Evolutionary conservation across 1,139 yeast species (phyloP), one percentile per base, ranked within the genome.

Genomic region (Blastobotrys petasosporus): DNA sequence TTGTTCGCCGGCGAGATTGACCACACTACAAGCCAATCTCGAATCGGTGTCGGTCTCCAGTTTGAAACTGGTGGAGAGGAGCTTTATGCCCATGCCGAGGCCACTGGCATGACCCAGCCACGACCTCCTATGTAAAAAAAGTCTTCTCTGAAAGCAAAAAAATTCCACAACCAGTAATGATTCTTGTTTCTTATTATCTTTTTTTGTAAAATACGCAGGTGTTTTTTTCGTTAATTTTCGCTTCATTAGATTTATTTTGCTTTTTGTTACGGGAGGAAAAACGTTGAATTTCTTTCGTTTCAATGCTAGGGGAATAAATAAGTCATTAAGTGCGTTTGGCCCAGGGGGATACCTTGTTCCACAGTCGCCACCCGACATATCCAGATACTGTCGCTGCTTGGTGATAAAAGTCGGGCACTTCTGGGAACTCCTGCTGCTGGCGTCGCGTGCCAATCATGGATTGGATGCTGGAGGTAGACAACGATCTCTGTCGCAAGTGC

Each of bases 21-120:
- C 68, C 97, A 94, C 68, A 71, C 75, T 62, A 90, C 90, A 73
- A 79, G 80, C 66, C 73, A 88, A 50, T 82, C 92, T 51, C 83
- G 82, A 67, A 73, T 90, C 56, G 98, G 98, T 64, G 79, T 90
- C 60, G 98, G 97, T 67, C 76, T 92, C 61, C 96, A 88, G 74
- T 82, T 92, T 56, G 97, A 92, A 74, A 95, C 96, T 53, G 97
- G 97, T 65, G 82, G 85, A 62, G 95, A 87, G 69, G 92, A 87
- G 72, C 77, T 86, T 32, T 60, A 63, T 46, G 61, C 62, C 53
- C 68, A 65, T 57, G 66, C 61, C 50, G 66, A 59, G 41, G 54
- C 53, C 33, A 48, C 54, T 36, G 53, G 51, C 32, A 36, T 49
- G 31, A 42, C 51, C 46, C 64, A 61, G 50, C 59, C 64, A 39